Evolutionary conservation across 2,329 filamentous ascomycete genomes (phyloP), one percentile per base, ranked within the genome.

Genomic region (Apiospora sp.): DNA sequence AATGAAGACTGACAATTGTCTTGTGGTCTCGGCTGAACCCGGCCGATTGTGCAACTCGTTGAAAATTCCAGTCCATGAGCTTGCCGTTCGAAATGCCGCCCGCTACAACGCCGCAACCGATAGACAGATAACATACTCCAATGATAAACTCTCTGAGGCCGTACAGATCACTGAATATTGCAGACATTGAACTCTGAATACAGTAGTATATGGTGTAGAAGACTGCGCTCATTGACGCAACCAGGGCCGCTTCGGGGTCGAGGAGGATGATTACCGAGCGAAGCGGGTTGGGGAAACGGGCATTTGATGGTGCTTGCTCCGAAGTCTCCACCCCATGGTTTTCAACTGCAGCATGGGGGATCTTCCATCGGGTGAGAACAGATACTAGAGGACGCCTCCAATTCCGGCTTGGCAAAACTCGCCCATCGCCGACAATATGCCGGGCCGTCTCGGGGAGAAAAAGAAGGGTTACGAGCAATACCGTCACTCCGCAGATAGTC

Each of bases 51-150:
- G 88, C 87, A 58, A 85, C 82, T 13, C 86, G 83, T 0, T 83
- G 81, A 76, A 88, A 91, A 75, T 88, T 90, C 80, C 84, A 85
- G 77, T 91, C 89, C 16, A 91, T 82, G 1, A 89, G 71, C 16
- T 81, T 81, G 12, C 88, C 86, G 46, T 80, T 82, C 22, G 83
- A 78, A 34, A 84, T 68, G 10, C 73, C 72, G 27, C 75, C 73
- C 27, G 80, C 68, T 46, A 84, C 75, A 54, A 80, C 78, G 6
- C 84, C 84, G 7, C 79, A 71, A 16, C 82, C 84, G 51, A 84
- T 81, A 0, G 84, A 80, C 24, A 81, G 77, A 73, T 81, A 87
- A 12, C 73, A 78, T 8, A 84, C 76, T 2, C 83, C 83, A 54
- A 87, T 82, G 73, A 88, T 81, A 14, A 88, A 81, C 70, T 86